Evolutionary conservation across 345 rosid species (phyloP).

Genomic region (Cardiospermum halicacabum): DNA sequence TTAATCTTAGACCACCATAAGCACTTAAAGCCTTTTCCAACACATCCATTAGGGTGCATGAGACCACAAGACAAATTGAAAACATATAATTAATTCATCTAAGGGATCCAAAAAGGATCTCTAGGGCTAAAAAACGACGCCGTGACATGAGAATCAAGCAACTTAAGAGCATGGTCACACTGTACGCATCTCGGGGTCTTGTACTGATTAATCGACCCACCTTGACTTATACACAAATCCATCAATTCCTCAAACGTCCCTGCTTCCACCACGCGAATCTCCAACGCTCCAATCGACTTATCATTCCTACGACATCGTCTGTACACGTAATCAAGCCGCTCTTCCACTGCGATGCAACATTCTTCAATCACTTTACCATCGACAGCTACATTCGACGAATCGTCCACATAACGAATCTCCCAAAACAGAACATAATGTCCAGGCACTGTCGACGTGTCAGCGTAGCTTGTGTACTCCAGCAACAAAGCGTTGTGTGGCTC

Average conservation of each 20-base stretch:
- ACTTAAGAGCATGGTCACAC: conserved; percentile 36
- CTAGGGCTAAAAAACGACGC: conserved; percentile 57
- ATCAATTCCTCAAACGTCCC: conserved; percentile 53
- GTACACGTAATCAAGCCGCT: conserved; percentile 49
- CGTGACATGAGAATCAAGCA: conserved; percentile 50
- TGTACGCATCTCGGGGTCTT: conserved; percentile 64
- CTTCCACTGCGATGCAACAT: conserved; percentile 58
- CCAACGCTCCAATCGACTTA: conserved; percentile 51
- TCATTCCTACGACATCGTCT: conserved; percentile 54
- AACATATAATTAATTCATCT: too few relatives aligned
- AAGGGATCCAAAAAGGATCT: conserved; percentile 55
- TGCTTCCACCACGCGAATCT: conserved; percentile 50
- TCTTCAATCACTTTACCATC: conserved; percentile 33
- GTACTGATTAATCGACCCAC: conserved; percentile 65
- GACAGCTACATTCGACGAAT: conserved; percentile 12
- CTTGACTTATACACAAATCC: conserved; percentile 55
- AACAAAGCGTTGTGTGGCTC: conserved; percentile 45
- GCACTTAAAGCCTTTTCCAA: too few relatives aligned
- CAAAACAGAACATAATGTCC: conserved; percentile 64
- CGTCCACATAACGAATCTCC: conserved; percentile 35
- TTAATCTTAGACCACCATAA: too few relatives aligned
- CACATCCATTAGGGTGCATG: too few relatives aligned
- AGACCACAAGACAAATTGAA: too few relatives aligned
- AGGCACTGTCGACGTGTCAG: conserved; percentile 49
- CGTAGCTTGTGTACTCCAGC: conserved; percentile 59